These are phyloP conservation scores for Phoma sp. DNA, from an alignment of 2,329 filamentous ascomycete genomes.

Conservation along the genomic window DNA sequence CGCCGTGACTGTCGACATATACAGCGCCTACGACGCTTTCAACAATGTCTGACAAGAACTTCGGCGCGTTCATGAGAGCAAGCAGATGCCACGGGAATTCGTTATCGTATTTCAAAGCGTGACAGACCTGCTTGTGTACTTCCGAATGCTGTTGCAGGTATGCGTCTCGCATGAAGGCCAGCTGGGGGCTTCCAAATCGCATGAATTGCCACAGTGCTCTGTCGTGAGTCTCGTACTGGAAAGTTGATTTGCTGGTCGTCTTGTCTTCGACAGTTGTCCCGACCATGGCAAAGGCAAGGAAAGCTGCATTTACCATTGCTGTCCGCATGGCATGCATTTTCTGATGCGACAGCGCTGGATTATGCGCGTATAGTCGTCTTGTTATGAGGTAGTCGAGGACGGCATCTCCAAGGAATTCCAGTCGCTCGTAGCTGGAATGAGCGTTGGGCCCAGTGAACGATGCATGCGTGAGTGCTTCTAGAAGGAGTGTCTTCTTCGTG, in stretches of 20 bases:
- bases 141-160: conserved; percentile 55
- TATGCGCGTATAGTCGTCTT: conserved; percentile 61
- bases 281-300: conserved; percentile 79
- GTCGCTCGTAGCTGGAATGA: conserved; percentile 68
- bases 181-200: conserved; percentile 59
- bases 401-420: conserved; percentile 89
- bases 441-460: conserved; percentile 58
- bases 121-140: conserved; percentile 57
- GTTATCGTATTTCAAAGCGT: conserved; percentile 56
- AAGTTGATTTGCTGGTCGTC: conserved; percentile 37
- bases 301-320: conserved; percentile 78
- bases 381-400: conserved; percentile 81
- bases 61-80: conserved; percentile 56
- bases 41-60: conserved; percentile 59
- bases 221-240: conserved; percentile 33
- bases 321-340: conserved; percentile 80
- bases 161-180: conserved; percentile 56
- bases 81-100: conserved; percentile 81
- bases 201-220: conserved; percentile 72
- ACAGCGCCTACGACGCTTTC: conserved; percentile 82
- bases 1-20: conserved; percentile 70
- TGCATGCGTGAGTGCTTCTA: conserved; percentile 82
- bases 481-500: conserved; percentile 66
- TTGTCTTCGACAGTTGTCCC: conserved; percentile 54
- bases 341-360: conserved; percentile 57